Evolutionary conservation across 2,329 filamentous ascomycete species (phyloP).

Genomic region (Aspergillus sp.): DNA sequence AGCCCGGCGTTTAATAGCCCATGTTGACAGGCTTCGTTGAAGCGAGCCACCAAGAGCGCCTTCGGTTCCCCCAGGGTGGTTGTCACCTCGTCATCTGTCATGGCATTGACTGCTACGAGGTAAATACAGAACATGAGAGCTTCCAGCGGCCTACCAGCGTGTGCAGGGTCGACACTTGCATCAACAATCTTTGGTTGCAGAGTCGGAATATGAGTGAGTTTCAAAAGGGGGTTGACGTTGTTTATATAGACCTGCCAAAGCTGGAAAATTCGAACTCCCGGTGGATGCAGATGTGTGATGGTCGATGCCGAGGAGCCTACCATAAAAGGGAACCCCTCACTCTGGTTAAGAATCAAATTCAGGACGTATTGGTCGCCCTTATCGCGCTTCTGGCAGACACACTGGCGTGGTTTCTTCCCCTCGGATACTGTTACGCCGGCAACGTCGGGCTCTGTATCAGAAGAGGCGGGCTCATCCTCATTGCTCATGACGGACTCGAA

Average conservation of each 20-base stretch:
- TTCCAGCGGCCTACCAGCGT: constrained; percentile 33
- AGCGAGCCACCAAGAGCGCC: constrained; percentile 33
- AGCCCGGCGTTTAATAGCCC: constrained; percentile 44
- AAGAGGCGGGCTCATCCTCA: neutral
- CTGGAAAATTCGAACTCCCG: constrained; percentile 17
- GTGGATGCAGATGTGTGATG: constrained; percentile 15
- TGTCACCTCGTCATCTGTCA: constrained; percentile 55
- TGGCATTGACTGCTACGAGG: constrained; percentile 55
- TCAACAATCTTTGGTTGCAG: constrained; percentile 62
- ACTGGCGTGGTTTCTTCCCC: neutral
- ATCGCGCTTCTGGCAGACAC: neutral
- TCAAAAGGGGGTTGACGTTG: constrained; percentile 53
- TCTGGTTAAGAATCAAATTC: constrained; percentile 30
- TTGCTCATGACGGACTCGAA: constrained; percentile 59
- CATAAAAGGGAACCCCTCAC: constrained; percentile 61
- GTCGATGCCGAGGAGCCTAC: constrained; percentile 41
- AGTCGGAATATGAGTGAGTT: constrained; percentile 64
- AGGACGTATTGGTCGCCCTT: neutral
- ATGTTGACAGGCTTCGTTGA: constrained; percentile 44
- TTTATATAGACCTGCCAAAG: constrained; percentile 22
- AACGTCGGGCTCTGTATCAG: neutral
- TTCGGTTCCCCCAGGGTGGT: constrained; percentile 30
- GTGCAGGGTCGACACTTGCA: constrained; percentile 55
- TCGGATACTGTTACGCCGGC: neutral
- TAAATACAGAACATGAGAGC: constrained; percentile 63